Base-by-base conservation (phyloP, 768 basidiomycete species). In the Stropharia rugosoannulata region DNA sequence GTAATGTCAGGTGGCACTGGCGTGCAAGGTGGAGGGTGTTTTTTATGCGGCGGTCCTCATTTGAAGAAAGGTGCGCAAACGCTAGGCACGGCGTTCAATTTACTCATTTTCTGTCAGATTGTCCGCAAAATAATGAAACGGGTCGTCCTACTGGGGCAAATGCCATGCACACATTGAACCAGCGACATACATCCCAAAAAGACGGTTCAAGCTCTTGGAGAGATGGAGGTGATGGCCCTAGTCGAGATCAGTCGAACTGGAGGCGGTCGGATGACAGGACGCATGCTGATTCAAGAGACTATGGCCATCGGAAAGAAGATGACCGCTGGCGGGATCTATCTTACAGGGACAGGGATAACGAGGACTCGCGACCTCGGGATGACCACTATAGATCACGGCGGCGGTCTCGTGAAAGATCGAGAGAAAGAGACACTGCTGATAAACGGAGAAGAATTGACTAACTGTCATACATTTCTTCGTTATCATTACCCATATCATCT, bases 21-120 rank as follows among this genome's bases (percentile, higher is more conserved):
- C 19, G 73, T 73, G 0, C 81, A 86, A 43, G 76, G 73, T 0
- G 84, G 80, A 1, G 93, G 92, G 0, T 99, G 97, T 68, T 99
- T 96, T 77, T 69, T 85, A 36, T 99, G 97, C 68, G 96, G 96
- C 5, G 95, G 95, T 0, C 89, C 92, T 5, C 96, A 98, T 77
- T 74, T 96, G 35, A 94, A 93, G 69, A 92, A 89, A 80, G 94
- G 94, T 90, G 58, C 19, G 66, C 57, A 18, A 55, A 41, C 55
- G 58, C 8, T 18, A n/a, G 8, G 44, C 22, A 25, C 41, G 35
- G 48, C 6, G 45, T 43, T 38, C 25, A 41, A 16, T 15, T 41
- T 25, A 35, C 15, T 18, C 16, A 29, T 49, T 25, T 35, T 43
- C n/a, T 54, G 35, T 18, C 18, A 73, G 72, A 71, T 51, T 73